A percentile compares a stretch with the other conserved stretches of the same genome.
Conservation (phyloP, 345 rosid species). For the Pseudoturritis turrita region DNA sequence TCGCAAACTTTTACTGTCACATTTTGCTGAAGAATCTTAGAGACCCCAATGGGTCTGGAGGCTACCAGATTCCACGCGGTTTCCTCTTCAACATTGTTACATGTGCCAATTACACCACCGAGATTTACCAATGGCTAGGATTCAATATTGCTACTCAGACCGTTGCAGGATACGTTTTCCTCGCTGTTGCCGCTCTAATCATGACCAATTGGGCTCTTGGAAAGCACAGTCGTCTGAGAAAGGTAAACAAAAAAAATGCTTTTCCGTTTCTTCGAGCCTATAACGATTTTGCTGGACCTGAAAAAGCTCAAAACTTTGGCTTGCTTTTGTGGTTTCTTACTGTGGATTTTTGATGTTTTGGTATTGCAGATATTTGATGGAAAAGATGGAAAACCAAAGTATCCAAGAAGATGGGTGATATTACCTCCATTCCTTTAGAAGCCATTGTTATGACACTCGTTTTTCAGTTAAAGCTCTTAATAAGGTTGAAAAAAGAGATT, state of each 20-base stretch:
- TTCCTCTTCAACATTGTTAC: constrained; percentile 95
- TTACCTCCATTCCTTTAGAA: constrained; percentile 88
- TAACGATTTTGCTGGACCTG: neutral
- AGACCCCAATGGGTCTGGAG: constrained; percentile 59
- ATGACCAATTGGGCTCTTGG: constrained; percentile 99
- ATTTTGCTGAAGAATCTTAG: constrained; percentile 78
- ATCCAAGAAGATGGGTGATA: constrained; percentile 93
- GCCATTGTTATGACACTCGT: constrained; percentile 20
- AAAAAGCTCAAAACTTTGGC: neutral
- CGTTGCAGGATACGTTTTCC: constrained; percentile 78
- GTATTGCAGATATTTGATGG: constrained; percentile 80
- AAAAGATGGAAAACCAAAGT: constrained; percentile 82
- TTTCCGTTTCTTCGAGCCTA: neutral
- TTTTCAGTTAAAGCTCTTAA: neutral
- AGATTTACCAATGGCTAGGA: constrained; percentile 97
- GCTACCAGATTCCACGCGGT: constrained; percentile 89
- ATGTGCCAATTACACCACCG: constrained; percentile 95
- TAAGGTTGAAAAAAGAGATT: constrained; percentile 5
- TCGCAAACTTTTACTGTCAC: constrained; percentile 86
- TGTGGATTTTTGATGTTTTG: neutral
- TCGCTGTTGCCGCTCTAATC: constrained; percentile 69
- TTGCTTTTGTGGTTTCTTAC: neutral
- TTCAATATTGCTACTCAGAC: constrained; percentile 97
- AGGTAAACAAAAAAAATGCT: constrained; percentile 48
- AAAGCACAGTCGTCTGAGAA: constrained; percentile 85